Evolutionary conservation across 768 basidiomycete genomes (phyloP), one percentile per base, ranked within the genome.

Genomic region (Mycena filopes): DNA sequence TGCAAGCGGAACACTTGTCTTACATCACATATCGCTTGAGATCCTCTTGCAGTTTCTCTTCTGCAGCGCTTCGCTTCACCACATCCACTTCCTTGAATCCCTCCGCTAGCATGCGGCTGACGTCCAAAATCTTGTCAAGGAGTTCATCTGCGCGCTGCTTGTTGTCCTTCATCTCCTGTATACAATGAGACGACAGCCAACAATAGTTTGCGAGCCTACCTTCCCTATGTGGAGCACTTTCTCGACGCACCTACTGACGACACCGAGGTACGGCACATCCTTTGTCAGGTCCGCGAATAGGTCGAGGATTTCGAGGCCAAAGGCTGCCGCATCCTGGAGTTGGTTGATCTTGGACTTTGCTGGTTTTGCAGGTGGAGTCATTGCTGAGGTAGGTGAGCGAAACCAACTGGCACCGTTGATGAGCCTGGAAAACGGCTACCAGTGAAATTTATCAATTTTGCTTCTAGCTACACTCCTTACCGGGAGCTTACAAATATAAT

Each of bases 21-120:
- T 16, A 59, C 57, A 4, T 40, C 31, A 48, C 25, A 49, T 59
- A 59, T 23, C 47, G 25, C 46, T 59, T 8, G 10, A 59, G 31
- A 25, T 59, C 57, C 11, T 25, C 38, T 7, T 21, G 12, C 25
- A 59, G 15, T 3, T 10, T 16, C 2, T 12, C 36, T 13, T 4
- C 15, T 20, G 36, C 56, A 28, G 29, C n/a, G 5, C 16, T 57
- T 9, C 36, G 56, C 2, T 23, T 20, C 1, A 13, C 0, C 16
- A 10, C 16, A 23, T 23, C 48, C 5, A 50, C 0, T 10, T 20
- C 28, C 5, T 43, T 12, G 20, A 60, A 18, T 9, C 47, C 58
- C n/a, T 31, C 9, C 1, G 48, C 58, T 2, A 60, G 2, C 0
- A 41, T 36, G 2, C 26, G 26, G 38, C 47, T 49, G 16, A 59